Percentiles rank a stretch among this genome's conserved stretches.
These are phyloP conservation scores for Rhodotorula taiwanensis DNA, from an alignment of 768 basidiomycete genomes.

Conservation along the genomic window DNA sequence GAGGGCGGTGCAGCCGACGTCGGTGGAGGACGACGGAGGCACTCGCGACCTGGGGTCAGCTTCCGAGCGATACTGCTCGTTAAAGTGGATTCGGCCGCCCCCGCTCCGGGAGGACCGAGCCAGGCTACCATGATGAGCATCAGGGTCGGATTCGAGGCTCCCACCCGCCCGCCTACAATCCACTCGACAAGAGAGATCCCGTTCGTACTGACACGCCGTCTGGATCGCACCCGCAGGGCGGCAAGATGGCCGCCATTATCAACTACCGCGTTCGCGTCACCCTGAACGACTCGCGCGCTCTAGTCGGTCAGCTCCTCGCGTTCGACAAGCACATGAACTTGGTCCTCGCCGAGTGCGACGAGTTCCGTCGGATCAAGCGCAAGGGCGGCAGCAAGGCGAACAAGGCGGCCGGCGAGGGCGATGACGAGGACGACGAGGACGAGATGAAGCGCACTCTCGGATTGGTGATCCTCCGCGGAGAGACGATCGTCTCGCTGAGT, in stretches of 20 bases:
- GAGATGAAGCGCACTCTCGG: constrained; percentile 95
- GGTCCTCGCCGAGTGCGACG: constrained; percentile 95
- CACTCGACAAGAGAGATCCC: not conserved
- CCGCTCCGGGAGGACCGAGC: too few species aligned
- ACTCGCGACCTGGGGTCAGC: too few species aligned
- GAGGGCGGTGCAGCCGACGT: too few species aligned
- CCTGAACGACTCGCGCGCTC: constrained; percentile 89
- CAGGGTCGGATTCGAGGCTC: too few species aligned
- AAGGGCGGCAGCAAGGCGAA: constrained; percentile 48
- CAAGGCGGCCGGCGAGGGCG: constrained; percentile 48
- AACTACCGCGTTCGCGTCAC: constrained; percentile 97
- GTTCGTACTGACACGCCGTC: not conserved
- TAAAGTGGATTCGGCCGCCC: too few species aligned
- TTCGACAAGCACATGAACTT: constrained; percentile 99
- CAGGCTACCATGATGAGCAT: too few species aligned
- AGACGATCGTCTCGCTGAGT: constrained; percentile 87
- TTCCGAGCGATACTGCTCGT: too few species aligned
- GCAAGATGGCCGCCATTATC: constrained; percentile 94
- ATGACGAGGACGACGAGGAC: constrained; percentile 49
- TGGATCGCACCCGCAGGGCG: constrained; percentile 62
- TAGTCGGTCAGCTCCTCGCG: constrained; percentile 98
- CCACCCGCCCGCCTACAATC: too few species aligned
- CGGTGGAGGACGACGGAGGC: too few species aligned
- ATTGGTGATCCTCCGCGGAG: constrained; percentile 92
- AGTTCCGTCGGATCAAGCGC: constrained; percentile 93